Evolutionary conservation across 148 eudicot species (phyloP), one percentile per base, ranked within the genome.

Genomic region (Polygonum aviculare): DNA sequence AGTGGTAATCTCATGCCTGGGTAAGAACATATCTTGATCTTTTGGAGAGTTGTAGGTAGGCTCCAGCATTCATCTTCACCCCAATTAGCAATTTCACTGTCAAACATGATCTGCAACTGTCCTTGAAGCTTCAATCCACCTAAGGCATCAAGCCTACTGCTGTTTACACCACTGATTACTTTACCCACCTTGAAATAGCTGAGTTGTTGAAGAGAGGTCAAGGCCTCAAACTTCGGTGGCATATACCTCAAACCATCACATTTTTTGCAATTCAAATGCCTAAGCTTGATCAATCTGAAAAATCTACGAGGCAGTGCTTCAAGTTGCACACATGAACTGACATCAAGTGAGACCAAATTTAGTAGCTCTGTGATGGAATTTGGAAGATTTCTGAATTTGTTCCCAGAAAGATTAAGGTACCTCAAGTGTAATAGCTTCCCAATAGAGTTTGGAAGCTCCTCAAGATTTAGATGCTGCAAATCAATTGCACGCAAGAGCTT

Each of bases 401-500:
- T 57, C 2, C n/a, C 33, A 0, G 63, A 57, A 57, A 57, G 63
- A 57, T 83, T 77, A 21, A 87, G 78, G 65, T 73, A 82, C 54
- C 90, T 85, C 45, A 87, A 83, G 50, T 81, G 14, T 0, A 35
- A 41, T 38, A 57, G 33, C 33, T 22, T 33, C 63, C 33, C 33
- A 11, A 57, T 19, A 57, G 63, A 57, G 8, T 12, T 22, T 57
- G 63, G 31, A 57, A 57, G 33, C 31, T 7, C 31, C 33, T 6
- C 63, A 57, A 57, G 19, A 7, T 21, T 19, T 4, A 5, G 63
- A 57, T 57, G 8, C 4, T 12, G 10, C 63, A 57, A 57, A 22
- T 57, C 33, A 5, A 57, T 33, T 57, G 31, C 63, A 19, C 63
- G 33, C 33, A 57, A 57, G 11, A 19, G 2, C 63, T 57, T 21